Conservation (phyloP, 352 stramenopile genomes). For the Lagenidium sp. region DNA sequence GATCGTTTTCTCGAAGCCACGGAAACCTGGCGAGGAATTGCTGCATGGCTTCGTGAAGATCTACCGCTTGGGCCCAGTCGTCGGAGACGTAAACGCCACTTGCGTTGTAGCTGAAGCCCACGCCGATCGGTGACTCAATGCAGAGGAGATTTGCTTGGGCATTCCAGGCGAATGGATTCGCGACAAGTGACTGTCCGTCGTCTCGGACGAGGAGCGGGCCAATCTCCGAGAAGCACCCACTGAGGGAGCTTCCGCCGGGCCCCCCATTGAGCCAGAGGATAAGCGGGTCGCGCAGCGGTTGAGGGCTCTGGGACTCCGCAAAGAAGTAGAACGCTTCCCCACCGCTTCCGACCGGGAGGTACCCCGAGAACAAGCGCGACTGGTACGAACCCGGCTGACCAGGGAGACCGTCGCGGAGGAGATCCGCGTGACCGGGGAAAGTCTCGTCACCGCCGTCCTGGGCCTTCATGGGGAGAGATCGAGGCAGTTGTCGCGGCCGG, state of each 20-base stretch:
- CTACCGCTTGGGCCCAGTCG: slow-evolving; percentile 54
- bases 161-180: slow-evolving; percentile 53
- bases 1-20: slow-evolving; percentile 54
- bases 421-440: too few species aligned
- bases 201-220: slow-evolving; percentile 54
- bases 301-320: slow-evolving; percentile 44
- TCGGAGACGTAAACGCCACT: slow-evolving; percentile 53
- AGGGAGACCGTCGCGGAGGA: slow-evolving; percentile 15
- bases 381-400: slow-evolving; percentile 41
- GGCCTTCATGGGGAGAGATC: too few species aligned
- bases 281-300: slow-evolving; percentile 28
- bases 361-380: slow-evolving; percentile 45
- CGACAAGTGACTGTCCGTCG: slow-evolving; percentile 28
- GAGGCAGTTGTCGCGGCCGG: too few species aligned
- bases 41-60: slow-evolving; percentile 67
- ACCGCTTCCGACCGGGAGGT: slow-evolving; percentile 40
- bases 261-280: slow-evolving; percentile 66
- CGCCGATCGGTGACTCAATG: slow-evolving; percentile 38
- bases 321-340: slow-evolving; percentile 65
- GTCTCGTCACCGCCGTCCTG: slow-evolving; percentile 33
- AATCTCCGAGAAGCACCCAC: slow-evolving; percentile 59
- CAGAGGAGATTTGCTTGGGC: slow-evolving; percentile 40
- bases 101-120: slow-evolving; percentile 49
- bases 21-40: slow-evolving; percentile 83
- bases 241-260: slow-evolving; percentile 44